phyloP scores from a whole-genome alignment of 495 filamentous ascomycete species.

The Hypoxylon cercidicola region DNA sequence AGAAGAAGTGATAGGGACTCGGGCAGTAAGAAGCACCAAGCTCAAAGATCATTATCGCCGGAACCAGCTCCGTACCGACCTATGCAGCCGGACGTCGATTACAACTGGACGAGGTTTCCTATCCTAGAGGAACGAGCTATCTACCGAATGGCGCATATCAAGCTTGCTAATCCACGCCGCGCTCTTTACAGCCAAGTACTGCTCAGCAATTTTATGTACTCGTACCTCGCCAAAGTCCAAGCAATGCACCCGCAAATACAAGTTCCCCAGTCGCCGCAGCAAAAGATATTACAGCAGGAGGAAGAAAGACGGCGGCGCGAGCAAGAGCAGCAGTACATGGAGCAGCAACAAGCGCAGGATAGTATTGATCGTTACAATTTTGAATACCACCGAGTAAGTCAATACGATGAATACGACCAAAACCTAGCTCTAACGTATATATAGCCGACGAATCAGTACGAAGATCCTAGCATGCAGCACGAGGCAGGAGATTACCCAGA shows the following conservation, averaged over 20 bases:
- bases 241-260: constrained; percentile 96
- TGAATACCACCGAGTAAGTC: constrained; percentile 64
- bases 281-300: constrained; percentile 69
- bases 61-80: constrained; percentile 75
- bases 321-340: constrained; percentile 67
- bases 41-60: constrained; percentile 78
- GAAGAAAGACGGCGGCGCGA: constrained; percentile 69
- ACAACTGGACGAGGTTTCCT: constrained; percentile 94
- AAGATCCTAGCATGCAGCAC: constrained; percentile 52
- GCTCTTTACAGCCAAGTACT: constrained; percentile 95
- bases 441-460: constrained; percentile 57
- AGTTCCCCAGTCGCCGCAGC: constrained; percentile 73
- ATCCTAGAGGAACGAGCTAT: constrained; percentile 97
- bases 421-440: constrained; percentile 27
- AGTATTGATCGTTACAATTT: constrained; percentile 59
- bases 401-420: neutral
- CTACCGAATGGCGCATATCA: constrained; percentile 98
- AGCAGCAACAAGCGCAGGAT: constrained; percentile 62
- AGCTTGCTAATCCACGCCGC: constrained; percentile 94
- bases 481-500: constrained; percentile 57
- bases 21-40: constrained; percentile 74
- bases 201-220: constrained; percentile 99
- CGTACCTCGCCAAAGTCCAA: constrained; percentile 97
- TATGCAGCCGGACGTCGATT: constrained; percentile 87
- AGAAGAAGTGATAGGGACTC: constrained; percentile 81